Base-by-base conservation (phyloP, 2,329 filamentous ascomycete genomes). In the Sphaerostilbella broomeana region DNA sequence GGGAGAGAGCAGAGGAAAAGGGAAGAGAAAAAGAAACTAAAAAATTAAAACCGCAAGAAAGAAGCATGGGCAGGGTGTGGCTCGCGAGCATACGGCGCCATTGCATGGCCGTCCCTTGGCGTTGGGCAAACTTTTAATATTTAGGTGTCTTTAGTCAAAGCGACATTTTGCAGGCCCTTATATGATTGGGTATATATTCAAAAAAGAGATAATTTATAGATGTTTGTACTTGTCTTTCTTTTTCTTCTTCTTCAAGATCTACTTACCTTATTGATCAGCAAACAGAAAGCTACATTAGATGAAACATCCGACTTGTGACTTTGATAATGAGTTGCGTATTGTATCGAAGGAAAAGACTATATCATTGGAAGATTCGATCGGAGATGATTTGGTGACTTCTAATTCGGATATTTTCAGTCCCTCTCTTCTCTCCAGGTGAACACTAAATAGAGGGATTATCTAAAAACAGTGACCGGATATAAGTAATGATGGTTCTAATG, bases 171-270 rank as follows among this genome's bases (percentile, higher is more conserved):
- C 15, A 22, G 10, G 20, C 15, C 20, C 10, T 29, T 46, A 33
- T 44, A 46, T 38, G 42, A 44, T 41, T 46, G 42, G 42, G 35
- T 46, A 36, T 40, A 39, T 44, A 37, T 28, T 44, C 33, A 27
- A 31, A 40, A 35, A 24, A 25, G 9, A 43, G 31, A 35, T 35
- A 31, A 34, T 27, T 40, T 27, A 35, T 43, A 43, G 41, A 43
- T 15, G 22, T 26, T 33, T 24, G 20, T 40, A 34, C 13, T 16
- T 17, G 24, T 20, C 30, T 8, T 37, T 19, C 24, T 36, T 16
- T 17, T 37, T 22, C 9, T 33, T 33, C 11, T n/a, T 26, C 17
- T 28, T 26, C n/a, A n/a, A n/a, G n/a, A n/a, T n/a, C n/a, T n/a
- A n/a, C n/a, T n/a, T n/a, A n/a, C n/a, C n/a, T n/a, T n/a, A n/a